Conservation (phyloP, 352 stramenopile species). For the Pelagophyceae sp. region DNA sequence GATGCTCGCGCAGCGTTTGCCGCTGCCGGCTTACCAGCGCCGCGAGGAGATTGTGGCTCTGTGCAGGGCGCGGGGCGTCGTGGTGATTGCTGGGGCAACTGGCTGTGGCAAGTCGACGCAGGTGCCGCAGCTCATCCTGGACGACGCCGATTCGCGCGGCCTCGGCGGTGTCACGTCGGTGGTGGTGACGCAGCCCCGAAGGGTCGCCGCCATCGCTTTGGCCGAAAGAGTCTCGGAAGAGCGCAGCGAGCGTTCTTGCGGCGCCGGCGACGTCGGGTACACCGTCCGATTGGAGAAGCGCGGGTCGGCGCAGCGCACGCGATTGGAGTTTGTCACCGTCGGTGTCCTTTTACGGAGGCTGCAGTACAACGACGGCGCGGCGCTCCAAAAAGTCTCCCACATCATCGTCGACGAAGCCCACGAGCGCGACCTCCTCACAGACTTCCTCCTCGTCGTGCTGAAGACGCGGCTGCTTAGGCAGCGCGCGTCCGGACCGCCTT, state of each 20-base stretch:
- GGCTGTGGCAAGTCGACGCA: conserved; percentile 75
- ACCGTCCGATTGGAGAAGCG: conserved; percentile 74
- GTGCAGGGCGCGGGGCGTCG: conserved; percentile 61
- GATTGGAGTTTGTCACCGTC: conserved; percentile 53
- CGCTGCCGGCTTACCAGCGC: conserved; percentile 60
- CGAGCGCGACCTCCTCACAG: conserved; percentile 60
- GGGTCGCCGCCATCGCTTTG: conserved; percentile 65
- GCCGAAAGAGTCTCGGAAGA: conserved; percentile 70
- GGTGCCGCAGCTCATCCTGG: conserved; percentile 73
- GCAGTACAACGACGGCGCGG: conserved; percentile 43
- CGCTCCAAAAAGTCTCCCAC: conserved; percentile 74
- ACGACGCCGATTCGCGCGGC: conserved; percentile 53
- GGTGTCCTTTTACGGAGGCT: conserved; percentile 69
- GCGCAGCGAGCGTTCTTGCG: conserved; percentile 53
- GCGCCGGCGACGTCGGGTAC: conserved; percentile 49
- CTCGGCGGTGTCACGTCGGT: conserved; percentile 55
- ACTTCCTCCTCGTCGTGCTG: conserved; percentile 78
- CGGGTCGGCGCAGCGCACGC: conserved; percentile 41
- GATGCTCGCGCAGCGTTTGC: background rate
- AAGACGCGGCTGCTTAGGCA: conserved; percentile 55
- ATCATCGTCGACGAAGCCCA: conserved; percentile 49
- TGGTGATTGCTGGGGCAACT: conserved; percentile 75
- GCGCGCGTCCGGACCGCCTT: conserved; percentile 48
- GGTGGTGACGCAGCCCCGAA: conserved; percentile 72
- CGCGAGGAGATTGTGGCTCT: conserved; percentile 51